Conservation (phyloP, 257 asterid genomes). For the Nicotiana attenuata region DNA sequence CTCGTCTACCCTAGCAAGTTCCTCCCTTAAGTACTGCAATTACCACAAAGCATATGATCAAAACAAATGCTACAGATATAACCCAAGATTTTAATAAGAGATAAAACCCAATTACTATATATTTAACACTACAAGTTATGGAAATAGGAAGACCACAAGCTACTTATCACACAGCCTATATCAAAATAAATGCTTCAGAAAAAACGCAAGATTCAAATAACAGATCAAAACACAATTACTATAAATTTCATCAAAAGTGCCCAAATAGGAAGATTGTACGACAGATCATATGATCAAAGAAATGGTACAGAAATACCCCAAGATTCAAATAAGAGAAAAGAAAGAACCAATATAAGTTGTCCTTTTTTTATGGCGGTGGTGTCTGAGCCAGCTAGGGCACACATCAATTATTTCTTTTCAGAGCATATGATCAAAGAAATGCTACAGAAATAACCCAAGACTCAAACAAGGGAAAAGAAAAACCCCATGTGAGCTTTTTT, state of each 20-base stretch:
- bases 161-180: neutral
- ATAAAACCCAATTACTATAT: neutral
- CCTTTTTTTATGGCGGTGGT: no score
- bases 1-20: conserved; percentile 83
- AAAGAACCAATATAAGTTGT: neutral
- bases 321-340: neutral
- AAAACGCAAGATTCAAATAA: neutral
- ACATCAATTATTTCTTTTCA: no score
- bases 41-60: conserved; percentile 17
- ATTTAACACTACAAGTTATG: neutral
- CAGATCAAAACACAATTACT: neutral
- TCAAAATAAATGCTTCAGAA: neutral
- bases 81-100: neutral
- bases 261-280: neutral
- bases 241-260: neutral
- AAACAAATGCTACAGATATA: neutral
- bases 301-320: neutral
- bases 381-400: no score
- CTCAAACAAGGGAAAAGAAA: neutral
- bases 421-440: neutral
- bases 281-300: neutral
- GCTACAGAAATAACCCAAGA: neutral
- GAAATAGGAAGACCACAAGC: neutral
- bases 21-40: conserved; percentile 79
- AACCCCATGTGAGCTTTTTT: neutral